Evolutionary conservation across 768 basidiomycete species (phyloP).

Genomic region (Leccinellum albellum): DNA sequence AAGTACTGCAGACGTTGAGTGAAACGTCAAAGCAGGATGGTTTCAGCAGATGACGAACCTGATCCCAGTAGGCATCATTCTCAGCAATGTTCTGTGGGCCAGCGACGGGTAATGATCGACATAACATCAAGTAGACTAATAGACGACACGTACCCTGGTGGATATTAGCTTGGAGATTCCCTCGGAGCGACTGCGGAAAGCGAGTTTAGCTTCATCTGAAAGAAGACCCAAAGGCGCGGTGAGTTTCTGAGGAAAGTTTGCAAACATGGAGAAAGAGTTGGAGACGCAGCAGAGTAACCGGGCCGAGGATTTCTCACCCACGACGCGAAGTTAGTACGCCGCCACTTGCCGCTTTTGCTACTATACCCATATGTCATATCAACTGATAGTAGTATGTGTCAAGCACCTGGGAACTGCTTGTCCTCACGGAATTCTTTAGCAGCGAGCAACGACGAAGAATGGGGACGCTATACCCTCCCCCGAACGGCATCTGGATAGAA

Average conservation of each 20-base stretch:
- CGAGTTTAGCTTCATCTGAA: conserved; percentile 85
- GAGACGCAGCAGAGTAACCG: background rate
- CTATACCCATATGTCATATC: too few relatives aligned
- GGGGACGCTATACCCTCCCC: background rate
- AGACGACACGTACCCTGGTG: conserved; percentile 53
- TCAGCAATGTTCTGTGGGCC: conserved; percentile 62
- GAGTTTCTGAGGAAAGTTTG: conserved; percentile 68
- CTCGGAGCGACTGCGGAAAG: conserved; percentile 77
- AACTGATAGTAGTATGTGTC: too few relatives aligned
- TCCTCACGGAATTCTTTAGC: background rate
- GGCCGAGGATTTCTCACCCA: conserved; percentile 4
- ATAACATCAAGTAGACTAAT: background rate
- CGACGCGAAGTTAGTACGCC: too few relatives aligned
- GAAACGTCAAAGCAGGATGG: background rate
- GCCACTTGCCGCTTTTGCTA: too few relatives aligned
- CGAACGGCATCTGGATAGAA: conserved; percentile 46
- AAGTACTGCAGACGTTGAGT: conserved; percentile 55
- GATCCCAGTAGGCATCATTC: conserved; percentile 85
- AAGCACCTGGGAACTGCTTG: too few relatives aligned
- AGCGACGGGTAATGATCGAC: conserved; percentile 1
- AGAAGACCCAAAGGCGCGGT: conserved; percentile 74
- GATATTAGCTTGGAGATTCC: conserved; percentile 76
- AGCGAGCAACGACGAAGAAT: background rate
- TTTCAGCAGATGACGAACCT: conserved; percentile 45
- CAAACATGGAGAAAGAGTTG: conserved; percentile 45